A percentile compares a stretch with the other conserved stretches of the same genome.
These are phyloP conservation scores for Cryphonectria naterciae DNA, from an alignment of 2,329 filamentous ascomycete genomes.

Conservation along the genomic window DNA sequence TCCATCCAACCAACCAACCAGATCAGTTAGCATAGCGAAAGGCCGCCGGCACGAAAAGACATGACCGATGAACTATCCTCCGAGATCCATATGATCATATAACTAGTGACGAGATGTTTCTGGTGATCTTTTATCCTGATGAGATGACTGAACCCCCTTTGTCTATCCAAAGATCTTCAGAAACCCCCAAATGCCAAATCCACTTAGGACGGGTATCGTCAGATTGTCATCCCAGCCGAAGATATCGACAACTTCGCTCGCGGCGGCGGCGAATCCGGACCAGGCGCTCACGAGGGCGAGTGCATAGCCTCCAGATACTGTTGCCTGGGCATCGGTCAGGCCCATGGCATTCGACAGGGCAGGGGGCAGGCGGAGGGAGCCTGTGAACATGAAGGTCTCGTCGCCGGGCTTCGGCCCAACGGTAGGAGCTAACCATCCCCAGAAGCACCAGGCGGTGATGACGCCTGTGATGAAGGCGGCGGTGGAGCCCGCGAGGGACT, in stretches of 20 bases:
- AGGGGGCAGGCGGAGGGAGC: constrained; percentile 71
- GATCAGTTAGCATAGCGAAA: neutral
- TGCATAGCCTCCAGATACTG: constrained; percentile 71
- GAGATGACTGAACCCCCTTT: neutral
- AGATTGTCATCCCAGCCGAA: constrained; percentile 98
- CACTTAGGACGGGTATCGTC: constrained; percentile 91
- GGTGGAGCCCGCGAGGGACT: constrained; percentile 86
- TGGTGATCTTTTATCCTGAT: neutral
- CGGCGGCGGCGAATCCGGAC: constrained; percentile 86
- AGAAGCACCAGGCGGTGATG: constrained; percentile 83
- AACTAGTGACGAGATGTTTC: neutral
- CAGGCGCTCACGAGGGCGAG: constrained; percentile 81
- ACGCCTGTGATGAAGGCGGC: constrained; percentile 85
- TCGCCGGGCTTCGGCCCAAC: constrained; percentile 71
- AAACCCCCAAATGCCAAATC: constrained; percentile 87
- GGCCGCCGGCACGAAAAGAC: neutral
- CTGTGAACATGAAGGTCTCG: constrained; percentile 80
- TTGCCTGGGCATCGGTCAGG: constrained; percentile 60
- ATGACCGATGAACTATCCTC: neutral
- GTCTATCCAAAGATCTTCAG: constrained; percentile 77
- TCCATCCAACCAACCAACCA: neutral
- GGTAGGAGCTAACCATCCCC: constrained; percentile 79
- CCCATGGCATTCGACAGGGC: constrained; percentile 63
- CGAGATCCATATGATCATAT: neutral
- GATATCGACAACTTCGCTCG: constrained; percentile 87